phyloP scores from a whole-genome alignment of 306 rosid genomes.

The Dryas alaskensis region DNA sequence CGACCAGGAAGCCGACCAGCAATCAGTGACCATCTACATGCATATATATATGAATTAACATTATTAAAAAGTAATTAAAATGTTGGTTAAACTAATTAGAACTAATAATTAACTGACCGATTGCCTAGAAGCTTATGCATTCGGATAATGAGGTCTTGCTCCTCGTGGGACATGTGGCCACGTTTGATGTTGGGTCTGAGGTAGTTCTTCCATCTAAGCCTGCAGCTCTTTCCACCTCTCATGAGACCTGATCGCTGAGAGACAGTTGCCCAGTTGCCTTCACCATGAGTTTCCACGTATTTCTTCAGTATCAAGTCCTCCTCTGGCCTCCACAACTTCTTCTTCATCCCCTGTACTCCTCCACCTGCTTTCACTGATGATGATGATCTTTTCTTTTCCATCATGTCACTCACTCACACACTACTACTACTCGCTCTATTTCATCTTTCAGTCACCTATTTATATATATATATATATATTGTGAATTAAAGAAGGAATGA shows the following conservation, averaged over 20 bases:
- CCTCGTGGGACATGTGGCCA: slow-evolving; percentile 63
- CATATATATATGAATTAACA: neutral
- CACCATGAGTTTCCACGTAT: slow-evolving; percentile 66
- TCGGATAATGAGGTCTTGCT: slow-evolving; percentile 64
- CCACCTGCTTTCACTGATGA: neutral
- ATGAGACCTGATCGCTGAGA: slow-evolving; percentile 50
- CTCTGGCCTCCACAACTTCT: slow-evolving; percentile 66
- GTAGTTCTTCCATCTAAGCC: slow-evolving; percentile 74
- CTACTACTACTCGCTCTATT: too few relatives aligned
- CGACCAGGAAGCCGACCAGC: slow-evolving; percentile 74
- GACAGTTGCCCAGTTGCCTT: slow-evolving; percentile 67
- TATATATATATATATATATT: too few relatives aligned
- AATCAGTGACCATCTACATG: slow-evolving; percentile 59
- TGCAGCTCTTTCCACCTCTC: slow-evolving; percentile 71
- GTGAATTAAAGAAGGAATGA: too few relatives aligned
- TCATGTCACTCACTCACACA: neutral
- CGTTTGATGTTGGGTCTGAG: slow-evolving; percentile 63
- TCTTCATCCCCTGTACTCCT: slow-evolving; percentile 22
- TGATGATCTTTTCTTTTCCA: neutral
- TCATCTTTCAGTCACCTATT: too few relatives aligned
- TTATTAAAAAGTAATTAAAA: neutral
- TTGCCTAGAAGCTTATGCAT: slow-evolving; percentile 72
- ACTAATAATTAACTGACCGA: slow-evolving; percentile 35
- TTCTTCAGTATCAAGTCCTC: slow-evolving; percentile 56
- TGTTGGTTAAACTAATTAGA: too few relatives aligned